These are phyloP conservation scores for Pelomyxa schiedti DNA, from an alignment of 78 protist species.

Conservation along the genomic window DNA sequence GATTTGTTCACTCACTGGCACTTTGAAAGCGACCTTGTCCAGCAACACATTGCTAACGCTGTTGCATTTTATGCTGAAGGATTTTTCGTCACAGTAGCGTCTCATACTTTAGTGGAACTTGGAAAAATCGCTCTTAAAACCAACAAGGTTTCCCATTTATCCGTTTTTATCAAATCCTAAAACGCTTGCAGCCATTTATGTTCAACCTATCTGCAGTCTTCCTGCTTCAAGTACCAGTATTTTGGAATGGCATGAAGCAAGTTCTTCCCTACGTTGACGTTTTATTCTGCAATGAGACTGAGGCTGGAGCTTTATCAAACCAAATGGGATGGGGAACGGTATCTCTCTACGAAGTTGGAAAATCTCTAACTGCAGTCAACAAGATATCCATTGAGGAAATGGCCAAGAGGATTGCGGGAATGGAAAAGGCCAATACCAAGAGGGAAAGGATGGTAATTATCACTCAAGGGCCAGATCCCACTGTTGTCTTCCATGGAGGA, in stretches of 20 bases:
- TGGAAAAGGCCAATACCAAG: conserved; percentile 50
- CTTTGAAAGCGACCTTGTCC: conserved; percentile 36
- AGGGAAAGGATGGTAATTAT: conserved; percentile 73
- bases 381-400: conserved; percentile 38
- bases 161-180: not conserved
- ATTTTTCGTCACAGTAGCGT: conserved; percentile 85
- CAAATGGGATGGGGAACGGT: conserved; percentile 33
- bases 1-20: conserved; percentile 62
- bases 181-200: conserved; percentile 8
- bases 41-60: conserved; percentile 40
- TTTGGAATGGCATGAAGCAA: conserved; percentile 52
- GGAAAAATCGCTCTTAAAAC: conserved; percentile 69
- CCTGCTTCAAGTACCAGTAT: conserved; percentile 72
- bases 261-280: conserved; percentile 73
- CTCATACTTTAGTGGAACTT: conserved; percentile 48
- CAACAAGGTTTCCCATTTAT: conserved; percentile 53
- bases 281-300: conserved; percentile 88
- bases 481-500: conserved; percentile 62
- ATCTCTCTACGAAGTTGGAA: conserved; percentile 13
- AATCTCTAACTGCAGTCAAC: not conserved
- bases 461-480: conserved; percentile 85
- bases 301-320: conserved; percentile 61
- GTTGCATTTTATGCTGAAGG: conserved; percentile 64
- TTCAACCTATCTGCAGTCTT: conserved; percentile 90
- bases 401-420: conserved; percentile 47